Percentiles rank a stretch among this genome's conserved stretches.
phyloP scores from a whole-genome alignment of 2,329 filamentous ascomycete genomes.

The Aspergillus pseudoviridinutans region DNA sequence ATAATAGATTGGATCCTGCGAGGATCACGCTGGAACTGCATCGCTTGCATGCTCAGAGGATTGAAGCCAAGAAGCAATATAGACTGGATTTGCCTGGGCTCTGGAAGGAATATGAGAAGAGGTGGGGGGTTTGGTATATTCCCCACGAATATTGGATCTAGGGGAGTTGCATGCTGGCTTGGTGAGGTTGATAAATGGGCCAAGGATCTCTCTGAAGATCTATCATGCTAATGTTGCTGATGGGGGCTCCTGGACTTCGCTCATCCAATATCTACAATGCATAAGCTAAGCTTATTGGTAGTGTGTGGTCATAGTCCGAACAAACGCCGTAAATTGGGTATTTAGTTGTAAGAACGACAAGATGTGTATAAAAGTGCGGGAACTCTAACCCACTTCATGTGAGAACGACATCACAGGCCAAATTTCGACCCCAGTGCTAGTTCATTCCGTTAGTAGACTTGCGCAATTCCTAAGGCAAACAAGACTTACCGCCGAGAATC shows the following conservation, averaged over 20 bases:
- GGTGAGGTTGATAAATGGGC: neutral
- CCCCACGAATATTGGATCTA: neutral
- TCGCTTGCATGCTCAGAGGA: neutral
- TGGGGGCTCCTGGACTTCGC: neutral
- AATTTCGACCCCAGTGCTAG: slow-evolving; percentile 41
- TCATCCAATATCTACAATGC: neutral
- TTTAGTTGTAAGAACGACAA: neutral
- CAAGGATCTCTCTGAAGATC: neutral
- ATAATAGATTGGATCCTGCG: neutral
- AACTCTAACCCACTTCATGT: neutral
- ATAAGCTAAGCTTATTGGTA: neutral
- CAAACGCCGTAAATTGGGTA: neutral
- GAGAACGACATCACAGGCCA: slow-evolving; percentile 30
- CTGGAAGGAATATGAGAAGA: neutral
- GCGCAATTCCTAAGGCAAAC: neutral
- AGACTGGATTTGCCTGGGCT: neutral
- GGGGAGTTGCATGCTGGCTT: neutral
- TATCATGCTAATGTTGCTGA: neutral
- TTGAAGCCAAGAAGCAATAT: neutral
- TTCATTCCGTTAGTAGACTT: slow-evolving; percentile 5
- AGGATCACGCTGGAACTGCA: neutral
- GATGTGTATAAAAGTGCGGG: neutral
- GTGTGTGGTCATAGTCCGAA: neutral
- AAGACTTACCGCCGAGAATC: slow-evolving; percentile 59
- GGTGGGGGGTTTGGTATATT: neutral